These are phyloP conservation scores for Tetraselmis chui DNA, from an alignment of 139 green algal species.

Conservation along the genomic window DNA sequence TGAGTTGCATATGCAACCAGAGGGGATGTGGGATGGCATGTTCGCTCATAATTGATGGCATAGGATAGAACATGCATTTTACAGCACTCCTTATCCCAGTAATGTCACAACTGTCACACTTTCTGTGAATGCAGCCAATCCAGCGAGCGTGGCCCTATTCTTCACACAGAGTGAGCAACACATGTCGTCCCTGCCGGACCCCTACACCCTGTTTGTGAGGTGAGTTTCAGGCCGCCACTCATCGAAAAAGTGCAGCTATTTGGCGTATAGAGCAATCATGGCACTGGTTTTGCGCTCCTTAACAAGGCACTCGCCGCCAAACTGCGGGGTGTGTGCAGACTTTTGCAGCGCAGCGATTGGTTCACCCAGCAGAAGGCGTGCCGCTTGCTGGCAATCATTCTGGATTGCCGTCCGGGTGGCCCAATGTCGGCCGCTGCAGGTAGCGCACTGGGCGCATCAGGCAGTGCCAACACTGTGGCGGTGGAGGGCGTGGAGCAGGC, in stretches of 20 bases:
- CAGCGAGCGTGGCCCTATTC: not conserved
- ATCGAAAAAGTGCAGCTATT: too few relatives aligned
- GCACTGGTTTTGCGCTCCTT: too few relatives aligned
- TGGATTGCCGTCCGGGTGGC: slow-evolving; percentile 42
- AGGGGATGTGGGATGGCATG: too few relatives aligned
- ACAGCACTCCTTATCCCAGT: too few relatives aligned
- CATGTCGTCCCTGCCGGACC: slow-evolving; percentile 32
- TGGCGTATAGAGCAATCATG: too few relatives aligned
- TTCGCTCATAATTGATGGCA: too few relatives aligned
- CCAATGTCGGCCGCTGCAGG: too few relatives aligned
- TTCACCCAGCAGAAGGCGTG: slow-evolving; percentile 81
- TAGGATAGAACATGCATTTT: too few relatives aligned
- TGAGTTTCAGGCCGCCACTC: slow-evolving; percentile 9
- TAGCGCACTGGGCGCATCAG: too few relatives aligned
- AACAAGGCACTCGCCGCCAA: too few relatives aligned
- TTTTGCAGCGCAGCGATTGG: slow-evolving; percentile 84
- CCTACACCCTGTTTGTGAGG: slow-evolving; percentile 66
- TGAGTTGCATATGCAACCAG: slow-evolving; percentile 2
- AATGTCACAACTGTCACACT: too few relatives aligned
- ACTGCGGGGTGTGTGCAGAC: too few relatives aligned
- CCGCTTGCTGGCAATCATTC: slow-evolving; percentile 55
- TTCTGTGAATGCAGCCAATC: not conserved
- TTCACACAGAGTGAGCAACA: slow-evolving; percentile 30
- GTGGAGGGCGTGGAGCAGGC: not conserved
- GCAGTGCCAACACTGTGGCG: not conserved